A percentile compares a stretch with the other conserved stretches of the same genome.
Conservation (phyloP, 352 stramenopile genomes). For the Saprolegnia parasitica region DNA sequence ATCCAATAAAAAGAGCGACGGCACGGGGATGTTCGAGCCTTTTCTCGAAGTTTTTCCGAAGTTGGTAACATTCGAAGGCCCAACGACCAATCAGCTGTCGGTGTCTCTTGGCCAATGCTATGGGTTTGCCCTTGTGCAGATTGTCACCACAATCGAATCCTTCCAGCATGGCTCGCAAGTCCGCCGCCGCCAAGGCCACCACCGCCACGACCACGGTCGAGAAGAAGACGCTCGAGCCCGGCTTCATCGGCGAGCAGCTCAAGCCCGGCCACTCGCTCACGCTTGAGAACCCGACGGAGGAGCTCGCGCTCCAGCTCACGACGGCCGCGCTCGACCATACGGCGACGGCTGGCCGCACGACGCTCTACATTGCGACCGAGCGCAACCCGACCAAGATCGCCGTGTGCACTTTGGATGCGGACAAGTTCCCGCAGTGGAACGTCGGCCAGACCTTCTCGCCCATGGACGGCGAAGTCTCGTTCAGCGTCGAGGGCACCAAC, state of each 20-base stretch:
- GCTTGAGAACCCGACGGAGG: conserved; percentile 66
- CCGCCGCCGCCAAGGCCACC: too few relatives aligned
- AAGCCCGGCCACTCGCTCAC: conserved; percentile 58
- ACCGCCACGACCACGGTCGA: too few relatives aligned
- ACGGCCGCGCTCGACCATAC: conserved; percentile 60
- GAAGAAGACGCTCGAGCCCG: conserved; percentile 34
- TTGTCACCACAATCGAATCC: too few relatives aligned
- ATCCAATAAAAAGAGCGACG: too few relatives aligned
- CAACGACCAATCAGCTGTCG: too few relatives aligned
- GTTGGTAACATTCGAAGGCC: too few relatives aligned
- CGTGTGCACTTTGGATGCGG: conserved; percentile 61
- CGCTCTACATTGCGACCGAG: conserved; percentile 66
- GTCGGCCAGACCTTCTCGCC: conserved; percentile 73
- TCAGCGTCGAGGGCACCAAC: conserved; percentile 66
- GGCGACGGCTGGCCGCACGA: conserved; percentile 54
- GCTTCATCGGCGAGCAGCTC: conserved; percentile 75
- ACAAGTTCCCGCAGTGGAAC: conserved; percentile 66
- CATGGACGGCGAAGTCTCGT: conserved; percentile 64
- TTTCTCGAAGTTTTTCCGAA: too few relatives aligned
- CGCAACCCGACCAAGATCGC: conserved; percentile 52
- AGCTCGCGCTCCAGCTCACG: conserved; percentile 74
- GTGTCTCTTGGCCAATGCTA: too few relatives aligned
- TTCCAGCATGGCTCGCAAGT: too few relatives aligned
- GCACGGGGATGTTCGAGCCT: too few relatives aligned
- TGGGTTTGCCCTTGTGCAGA: too few relatives aligned